These are phyloP conservation scores for Castanea crenata DNA, from an alignment of 306 rosid species.

Conservation along the genomic window DNA sequence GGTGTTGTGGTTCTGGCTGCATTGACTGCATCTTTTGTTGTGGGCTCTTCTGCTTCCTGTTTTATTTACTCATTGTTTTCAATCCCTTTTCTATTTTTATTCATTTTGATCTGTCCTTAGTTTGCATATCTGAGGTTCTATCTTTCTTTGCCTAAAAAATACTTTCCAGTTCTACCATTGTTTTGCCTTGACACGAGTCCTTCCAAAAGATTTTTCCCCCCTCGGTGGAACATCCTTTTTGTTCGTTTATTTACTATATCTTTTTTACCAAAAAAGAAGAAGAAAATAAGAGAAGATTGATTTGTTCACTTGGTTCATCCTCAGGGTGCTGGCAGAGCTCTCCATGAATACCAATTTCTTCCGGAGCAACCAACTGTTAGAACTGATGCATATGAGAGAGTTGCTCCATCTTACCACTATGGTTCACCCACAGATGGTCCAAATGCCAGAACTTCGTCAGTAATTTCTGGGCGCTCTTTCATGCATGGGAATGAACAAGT, in stretches of 20 bases:
- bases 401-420: slow-evolving; percentile 39
- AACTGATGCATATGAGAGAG: slow-evolving; percentile 46
- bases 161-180: not conserved
- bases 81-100: not conserved
- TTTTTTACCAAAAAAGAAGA: not conserved
- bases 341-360: slow-evolving; percentile 75
- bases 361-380: slow-evolving; percentile 73
- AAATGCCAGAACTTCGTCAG: slow-evolving; percentile 35
- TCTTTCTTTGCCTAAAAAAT: not conserved
- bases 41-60: not conserved
- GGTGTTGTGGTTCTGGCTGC: slow-evolving; percentile 1
- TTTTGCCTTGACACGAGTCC: not conserved
- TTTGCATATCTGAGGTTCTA: not conserved
- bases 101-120: not conserved
- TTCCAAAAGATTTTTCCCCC: not conserved
- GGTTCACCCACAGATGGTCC: slow-evolving; percentile 43
- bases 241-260: not conserved
- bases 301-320: slow-evolving; percentile 19
- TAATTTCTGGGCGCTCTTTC: slow-evolving; percentile 34
- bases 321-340: slow-evolving; percentile 59
- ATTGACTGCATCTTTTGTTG: not conserved
- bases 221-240: not conserved
- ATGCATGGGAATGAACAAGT: slow-evolving; percentile 43
- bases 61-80: not conserved
- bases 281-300: not conserved